Conservation (phyloP, 1,284 basidiomycete species). For the Leccinum proliferum region DNA sequence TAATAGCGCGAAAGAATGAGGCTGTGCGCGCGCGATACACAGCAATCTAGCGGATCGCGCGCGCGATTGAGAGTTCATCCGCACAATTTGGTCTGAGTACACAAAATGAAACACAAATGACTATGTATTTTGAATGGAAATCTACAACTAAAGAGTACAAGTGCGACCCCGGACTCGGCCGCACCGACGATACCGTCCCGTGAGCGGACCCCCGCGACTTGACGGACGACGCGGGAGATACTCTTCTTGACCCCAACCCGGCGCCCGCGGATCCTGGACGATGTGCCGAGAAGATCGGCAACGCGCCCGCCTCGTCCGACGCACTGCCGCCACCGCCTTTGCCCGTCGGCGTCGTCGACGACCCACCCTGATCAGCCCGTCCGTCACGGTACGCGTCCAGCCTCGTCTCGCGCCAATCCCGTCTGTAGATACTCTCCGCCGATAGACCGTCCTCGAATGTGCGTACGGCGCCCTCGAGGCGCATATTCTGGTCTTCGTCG, state of each 20-base stretch:
- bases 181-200: constrained; percentile 33
- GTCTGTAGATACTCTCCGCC: constrained; percentile 57
- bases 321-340: constrained; percentile 18
- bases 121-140: too few relatives aligned
- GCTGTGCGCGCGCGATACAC: too few relatives aligned
- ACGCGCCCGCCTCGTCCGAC: constrained; percentile 26
- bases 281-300: constrained; percentile 18
- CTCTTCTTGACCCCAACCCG: constrained; percentile 28
- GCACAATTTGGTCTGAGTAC: too few relatives aligned
- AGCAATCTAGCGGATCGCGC: too few relatives aligned
- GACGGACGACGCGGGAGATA: constrained; percentile 44
- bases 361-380: constrained; percentile 1
- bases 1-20: too few relatives aligned
- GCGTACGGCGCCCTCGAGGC: constrained; percentile 41
- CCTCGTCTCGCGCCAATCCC: constrained; percentile 73
- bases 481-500: constrained; percentile 7
- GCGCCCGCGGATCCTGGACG: constrained; percentile 14
- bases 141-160: too few relatives aligned
- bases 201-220: constrained; percentile 44
- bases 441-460: constrained; percentile 60
- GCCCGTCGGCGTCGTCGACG: not conserved
- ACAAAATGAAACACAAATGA: too few relatives aligned
- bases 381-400: constrained; percentile 23
- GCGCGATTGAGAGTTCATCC: too few relatives aligned
- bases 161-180: constrained; percentile 37